These are phyloP conservation scores for Circinella minor DNA, from an alignment of 371 early-diverging fungal species.

Conservation along the genomic window DNA sequence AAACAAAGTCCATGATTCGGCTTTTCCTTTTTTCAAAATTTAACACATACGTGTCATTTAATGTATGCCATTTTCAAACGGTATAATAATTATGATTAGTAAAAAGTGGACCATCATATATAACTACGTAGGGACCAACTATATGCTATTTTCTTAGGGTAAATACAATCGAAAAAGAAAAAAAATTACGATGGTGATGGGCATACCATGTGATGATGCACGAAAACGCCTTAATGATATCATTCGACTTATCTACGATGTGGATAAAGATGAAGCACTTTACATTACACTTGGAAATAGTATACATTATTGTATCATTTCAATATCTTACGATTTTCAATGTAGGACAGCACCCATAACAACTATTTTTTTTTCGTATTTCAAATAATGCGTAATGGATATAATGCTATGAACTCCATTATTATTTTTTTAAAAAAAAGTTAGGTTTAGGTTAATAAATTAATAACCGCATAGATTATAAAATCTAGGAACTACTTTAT, in stretches of 20 bases:
- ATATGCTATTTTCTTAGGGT: neutral
- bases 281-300: too few species aligned
- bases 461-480: too few species aligned
- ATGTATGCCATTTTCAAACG: too few species aligned
- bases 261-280: neutral
- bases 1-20: too few species aligned
- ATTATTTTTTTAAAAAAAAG: neutral
- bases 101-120: too few species aligned
- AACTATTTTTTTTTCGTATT: neutral
- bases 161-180: neutral
- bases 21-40: too few species aligned
- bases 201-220: neutral
- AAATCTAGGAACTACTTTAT: neutral
- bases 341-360: slow-evolving; percentile 5
- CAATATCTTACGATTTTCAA: neutral
- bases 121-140: neutral
- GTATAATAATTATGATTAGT: too few species aligned
- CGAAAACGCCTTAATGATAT: slow-evolving; percentile 3
- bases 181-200: neutral
- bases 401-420: too few species aligned
- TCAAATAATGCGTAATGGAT: neutral
- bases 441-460: neutral
- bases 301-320: neutral
- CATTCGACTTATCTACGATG: neutral
- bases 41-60: too few species aligned